Evolutionary conservation across 495 filamentous ascomycete species (phyloP).

Genomic region (Talaromyces liani): DNA sequence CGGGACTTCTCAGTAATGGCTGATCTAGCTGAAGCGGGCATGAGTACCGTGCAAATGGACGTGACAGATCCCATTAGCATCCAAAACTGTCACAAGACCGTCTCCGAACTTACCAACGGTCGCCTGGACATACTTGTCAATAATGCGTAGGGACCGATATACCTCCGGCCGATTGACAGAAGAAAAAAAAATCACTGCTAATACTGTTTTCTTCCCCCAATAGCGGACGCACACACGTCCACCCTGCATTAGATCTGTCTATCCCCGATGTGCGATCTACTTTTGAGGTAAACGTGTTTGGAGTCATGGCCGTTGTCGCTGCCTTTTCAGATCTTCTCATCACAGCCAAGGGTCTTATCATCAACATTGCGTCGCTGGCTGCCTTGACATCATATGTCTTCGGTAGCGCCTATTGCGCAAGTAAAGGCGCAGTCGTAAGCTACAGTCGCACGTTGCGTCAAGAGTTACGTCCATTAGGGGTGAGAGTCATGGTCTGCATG

Average conservation of each 20-base stretch:
- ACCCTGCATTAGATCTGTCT: conserved; percentile 46
- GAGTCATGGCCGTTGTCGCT: conserved; percentile 45
- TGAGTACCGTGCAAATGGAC: conserved; percentile 16
- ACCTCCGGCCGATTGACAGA: not conserved
- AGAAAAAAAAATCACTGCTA: not conserved
- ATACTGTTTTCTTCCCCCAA: not conserved
- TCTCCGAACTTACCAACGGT: conserved; percentile 46
- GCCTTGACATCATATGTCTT: conserved; percentile 22
- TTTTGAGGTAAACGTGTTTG: conserved; percentile 59
- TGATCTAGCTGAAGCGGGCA: conserved; percentile 14
- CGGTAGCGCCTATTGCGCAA: conserved; percentile 46
- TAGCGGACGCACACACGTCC: conserved; percentile 39
- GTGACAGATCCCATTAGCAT: conserved; percentile 15
- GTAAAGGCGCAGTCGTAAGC: conserved; percentile 43
- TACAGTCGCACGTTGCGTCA: conserved; percentile 45
- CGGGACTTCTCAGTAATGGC: conserved; percentile 23
- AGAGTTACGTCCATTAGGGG: conserved; percentile 46
- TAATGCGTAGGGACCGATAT: conserved; percentile 35
- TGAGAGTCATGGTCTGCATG: conserved; percentile 45
- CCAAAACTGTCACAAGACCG: conserved; percentile 30
- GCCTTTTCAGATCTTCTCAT: conserved; percentile 48
- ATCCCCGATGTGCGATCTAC: conserved; percentile 43
- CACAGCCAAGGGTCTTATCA: conserved; percentile 43
- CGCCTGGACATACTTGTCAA: conserved; percentile 60
- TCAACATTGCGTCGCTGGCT: conserved; percentile 26